These are phyloP conservation scores for Solanum okadae DNA, from an alignment of 257 asterid genomes.

Conservation along the genomic window DNA sequence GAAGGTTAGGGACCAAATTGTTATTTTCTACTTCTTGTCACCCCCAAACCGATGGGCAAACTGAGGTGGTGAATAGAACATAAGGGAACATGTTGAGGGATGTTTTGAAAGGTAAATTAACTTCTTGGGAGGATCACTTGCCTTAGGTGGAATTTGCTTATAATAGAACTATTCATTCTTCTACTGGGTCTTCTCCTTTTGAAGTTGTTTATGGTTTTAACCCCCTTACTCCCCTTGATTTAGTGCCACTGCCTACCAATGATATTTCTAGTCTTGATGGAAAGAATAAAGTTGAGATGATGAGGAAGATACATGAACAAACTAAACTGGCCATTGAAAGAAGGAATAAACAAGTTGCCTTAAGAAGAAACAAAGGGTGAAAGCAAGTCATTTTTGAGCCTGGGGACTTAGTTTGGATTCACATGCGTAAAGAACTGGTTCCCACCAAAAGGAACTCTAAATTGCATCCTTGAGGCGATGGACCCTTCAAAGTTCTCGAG, in stretches of 20 bases:
- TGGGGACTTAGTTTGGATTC: not conserved
- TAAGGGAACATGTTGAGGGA: too few species aligned
- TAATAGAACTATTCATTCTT: not conserved
- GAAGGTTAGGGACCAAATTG: not conserved
- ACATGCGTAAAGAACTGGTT: not conserved
- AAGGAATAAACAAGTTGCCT: not conserved
- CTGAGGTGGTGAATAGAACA: too few species aligned
- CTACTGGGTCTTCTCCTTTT: not conserved
- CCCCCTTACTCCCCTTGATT: not conserved
- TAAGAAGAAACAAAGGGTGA: not conserved
- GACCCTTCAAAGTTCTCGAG: not conserved
- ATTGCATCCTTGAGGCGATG: not conserved
- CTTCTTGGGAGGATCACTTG: too few species aligned
- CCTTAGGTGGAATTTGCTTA: not conserved
- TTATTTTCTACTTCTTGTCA: not conserved
- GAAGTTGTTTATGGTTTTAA: not conserved
- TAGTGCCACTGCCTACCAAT: not conserved
- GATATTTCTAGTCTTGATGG: too few species aligned
- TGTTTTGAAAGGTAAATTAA: too few species aligned
- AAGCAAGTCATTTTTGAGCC: not conserved
- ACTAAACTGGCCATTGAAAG: not conserved
- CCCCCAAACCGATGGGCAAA: not conserved
- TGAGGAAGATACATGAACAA: not conserved
- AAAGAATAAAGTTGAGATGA: not conserved
- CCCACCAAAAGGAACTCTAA: not conserved